A percentile compares a stretch with the other conserved stretches of the same genome.
Evolutionary conservation across 805 yeast genomes (phyloP).

Genomic region (Cyberlindnera nakhonratchasimensis): DNA sequence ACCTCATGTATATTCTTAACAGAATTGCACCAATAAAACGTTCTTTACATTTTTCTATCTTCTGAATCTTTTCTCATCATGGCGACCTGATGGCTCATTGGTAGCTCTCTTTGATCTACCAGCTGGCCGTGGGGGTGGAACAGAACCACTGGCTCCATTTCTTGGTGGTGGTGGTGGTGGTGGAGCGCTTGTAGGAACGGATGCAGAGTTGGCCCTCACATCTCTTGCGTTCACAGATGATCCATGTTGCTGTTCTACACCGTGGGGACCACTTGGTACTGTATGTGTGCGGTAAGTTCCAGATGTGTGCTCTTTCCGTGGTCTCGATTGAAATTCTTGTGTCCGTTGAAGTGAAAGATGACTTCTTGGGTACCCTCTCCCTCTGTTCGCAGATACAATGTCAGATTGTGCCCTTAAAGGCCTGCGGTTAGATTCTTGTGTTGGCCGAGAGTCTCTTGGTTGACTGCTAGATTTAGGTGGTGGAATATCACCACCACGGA

Average conservation of each 20-base stretch:
- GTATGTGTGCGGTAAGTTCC: background rate
- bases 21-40: too few species aligned
- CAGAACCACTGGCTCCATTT: background rate
- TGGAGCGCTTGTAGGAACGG: constrained; percentile 11
- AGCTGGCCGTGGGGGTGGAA: constrained; percentile 1
- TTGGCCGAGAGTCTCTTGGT: constrained; percentile 7
- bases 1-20: too few species aligned
- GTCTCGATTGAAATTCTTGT: too few species aligned
- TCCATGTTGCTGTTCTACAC: background rate
- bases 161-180: constrained; percentile 10
- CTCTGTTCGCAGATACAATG: background rate
- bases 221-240: background rate
- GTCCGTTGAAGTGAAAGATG: background rate
- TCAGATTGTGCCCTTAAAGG: background rate
- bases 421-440: constrained; percentile 2
- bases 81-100: background rate
- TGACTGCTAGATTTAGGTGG: background rate
- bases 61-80: constrained; percentile 1
- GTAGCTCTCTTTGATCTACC: background rate
- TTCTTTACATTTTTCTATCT: background rate
- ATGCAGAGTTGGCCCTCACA: background rate
- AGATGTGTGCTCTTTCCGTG: constrained; percentile 1
- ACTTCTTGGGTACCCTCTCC: background rate
- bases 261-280: background rate
- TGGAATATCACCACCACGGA: background rate